Base-by-base conservation (phyloP, 768 basidiomycete genomes). In the Coprinellus aureogranulatus region DNA sequence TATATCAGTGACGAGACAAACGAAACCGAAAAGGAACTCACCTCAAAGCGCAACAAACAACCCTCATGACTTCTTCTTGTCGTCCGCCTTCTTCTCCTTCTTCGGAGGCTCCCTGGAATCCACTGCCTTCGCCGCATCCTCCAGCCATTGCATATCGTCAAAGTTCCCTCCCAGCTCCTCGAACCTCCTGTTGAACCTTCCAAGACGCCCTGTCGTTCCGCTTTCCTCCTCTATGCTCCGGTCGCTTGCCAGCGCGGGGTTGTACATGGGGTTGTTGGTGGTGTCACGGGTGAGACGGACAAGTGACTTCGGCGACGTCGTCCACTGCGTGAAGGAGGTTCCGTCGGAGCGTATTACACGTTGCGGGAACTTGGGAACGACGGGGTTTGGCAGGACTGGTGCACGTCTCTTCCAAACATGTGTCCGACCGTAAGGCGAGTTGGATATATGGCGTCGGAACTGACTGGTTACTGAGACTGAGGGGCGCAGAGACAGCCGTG, bases 191-290 rank as follows among this genome's bases (percentile, higher is more conserved):
- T n/a, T n/a, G n/a, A n/a, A 95, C 72, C 11, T n/a, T n/a, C n/a
- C n/a, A n/a, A n/a, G n/a, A n/a, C 94, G 77, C 6, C 94, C 94
- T 1, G 86, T 83, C 49, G 83, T 82, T 51, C 84, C 84, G 60
- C 76, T 84, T 66, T 90, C 90, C 59, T 89, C 89, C 62, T 86
- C 86, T 47, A 86, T 68, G 1, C 76, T 76, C 28, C 75, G 70
- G 41, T 80, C 84, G 57, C 76, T 76, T 26, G 79, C 74, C 59
- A 79, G 73, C 2, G 83, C 81, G 2, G 89, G 84, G 66, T 91
- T 90, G 89, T 90, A 97, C 5, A 92, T 71, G 1, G 94, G 90
- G 65, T 94, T 87, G 69, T 94, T 97, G 18, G 90, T 91, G 50
- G 90, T 87, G 65, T 96, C 94, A 41, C 93, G 85, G 20, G 93